Evolutionary conservation across 179 eudicot species (phyloP).

Genomic region (Camellia oleifera): DNA sequence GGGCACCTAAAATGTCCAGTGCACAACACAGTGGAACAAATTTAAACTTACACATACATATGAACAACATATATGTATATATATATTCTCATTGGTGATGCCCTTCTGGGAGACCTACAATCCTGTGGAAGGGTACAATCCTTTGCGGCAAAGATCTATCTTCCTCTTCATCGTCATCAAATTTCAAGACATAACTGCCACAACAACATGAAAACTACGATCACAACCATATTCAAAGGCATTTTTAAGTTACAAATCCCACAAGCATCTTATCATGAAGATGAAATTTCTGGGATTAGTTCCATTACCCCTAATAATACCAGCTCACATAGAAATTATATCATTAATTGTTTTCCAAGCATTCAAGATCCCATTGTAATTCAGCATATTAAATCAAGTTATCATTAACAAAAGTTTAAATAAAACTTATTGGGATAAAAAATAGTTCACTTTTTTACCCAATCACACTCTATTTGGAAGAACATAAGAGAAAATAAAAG

Average conservation of each 20-base stretch:
- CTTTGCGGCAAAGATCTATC: constrained; percentile 92
- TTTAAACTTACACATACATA: background rate
- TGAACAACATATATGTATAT: background rate
- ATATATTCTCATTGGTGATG: constrained; percentile 61
- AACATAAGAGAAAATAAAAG: background rate
- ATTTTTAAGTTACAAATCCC: background rate
- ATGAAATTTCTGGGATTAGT: background rate
- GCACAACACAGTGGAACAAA: no score
- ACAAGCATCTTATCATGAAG: background rate
- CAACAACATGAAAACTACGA: background rate
- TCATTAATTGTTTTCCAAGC: background rate
- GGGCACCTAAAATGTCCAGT: no score
- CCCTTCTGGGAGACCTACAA: constrained; percentile 86
- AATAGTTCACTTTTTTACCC: no score
- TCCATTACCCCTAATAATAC: background rate
- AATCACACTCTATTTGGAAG: no score
- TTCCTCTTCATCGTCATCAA: constrained; percentile 97
- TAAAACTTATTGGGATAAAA: background rate
- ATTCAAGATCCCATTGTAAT: background rate
- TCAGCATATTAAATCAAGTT: background rate
- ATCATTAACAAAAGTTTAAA: background rate
- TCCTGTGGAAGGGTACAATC: constrained; percentile 73
- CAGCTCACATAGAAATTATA: background rate
- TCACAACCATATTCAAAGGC: background rate
- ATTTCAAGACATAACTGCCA: constrained; percentile 78